A percentile compares a stretch with the other conserved stretches of the same genome.
Evolutionary conservation across 257 asterid species (phyloP).

Genomic region (Capsicum baccatum): DNA sequence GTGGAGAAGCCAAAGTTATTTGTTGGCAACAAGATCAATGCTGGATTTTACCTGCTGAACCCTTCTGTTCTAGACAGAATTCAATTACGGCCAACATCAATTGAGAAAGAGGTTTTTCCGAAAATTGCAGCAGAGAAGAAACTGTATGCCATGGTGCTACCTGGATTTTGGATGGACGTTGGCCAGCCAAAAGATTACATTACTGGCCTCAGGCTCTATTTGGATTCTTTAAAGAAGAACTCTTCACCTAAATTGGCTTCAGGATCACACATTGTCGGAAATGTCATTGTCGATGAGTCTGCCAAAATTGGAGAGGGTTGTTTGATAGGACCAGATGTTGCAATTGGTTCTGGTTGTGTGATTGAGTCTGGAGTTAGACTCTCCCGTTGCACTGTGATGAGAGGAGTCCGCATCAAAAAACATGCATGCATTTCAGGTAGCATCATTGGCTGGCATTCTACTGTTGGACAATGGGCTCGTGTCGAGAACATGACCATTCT

Average conservation of each 20-base stretch:
- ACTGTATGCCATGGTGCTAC: constrained; percentile 72
- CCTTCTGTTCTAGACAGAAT: constrained; percentile 71
- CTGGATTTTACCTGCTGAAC: constrained; percentile 74
- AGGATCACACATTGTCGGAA: constrained; percentile 64
- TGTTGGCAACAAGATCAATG: constrained; percentile 81
- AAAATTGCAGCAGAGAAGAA: constrained; percentile 59
- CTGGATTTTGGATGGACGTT: constrained; percentile 88
- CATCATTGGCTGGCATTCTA: constrained; percentile 49
- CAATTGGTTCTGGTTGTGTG: constrained; percentile 72
- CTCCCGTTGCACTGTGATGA: constrained; percentile 75
- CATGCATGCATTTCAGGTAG: constrained; percentile 54
- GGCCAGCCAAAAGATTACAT: constrained; percentile 86
- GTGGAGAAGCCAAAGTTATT: constrained; percentile 80
- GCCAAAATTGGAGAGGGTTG: constrained; percentile 79
- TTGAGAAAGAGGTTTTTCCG: constrained; percentile 80
- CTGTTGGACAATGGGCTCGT: constrained; percentile 49
- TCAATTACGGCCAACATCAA: constrained; percentile 74
- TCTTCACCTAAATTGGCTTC: constrained; percentile 57
- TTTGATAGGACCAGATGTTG: constrained; percentile 79
- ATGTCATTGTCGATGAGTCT: constrained; percentile 66
- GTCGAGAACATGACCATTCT: constrained; percentile 51
- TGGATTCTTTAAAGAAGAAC: constrained; percentile 59
- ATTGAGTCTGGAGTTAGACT: constrained; percentile 78
- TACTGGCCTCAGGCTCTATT: constrained; percentile 68
- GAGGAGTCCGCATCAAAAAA: constrained; percentile 74